Evolutionary conservation across 345 rosid genomes (phyloP).

Genomic region (Cardamine occulta): DNA sequence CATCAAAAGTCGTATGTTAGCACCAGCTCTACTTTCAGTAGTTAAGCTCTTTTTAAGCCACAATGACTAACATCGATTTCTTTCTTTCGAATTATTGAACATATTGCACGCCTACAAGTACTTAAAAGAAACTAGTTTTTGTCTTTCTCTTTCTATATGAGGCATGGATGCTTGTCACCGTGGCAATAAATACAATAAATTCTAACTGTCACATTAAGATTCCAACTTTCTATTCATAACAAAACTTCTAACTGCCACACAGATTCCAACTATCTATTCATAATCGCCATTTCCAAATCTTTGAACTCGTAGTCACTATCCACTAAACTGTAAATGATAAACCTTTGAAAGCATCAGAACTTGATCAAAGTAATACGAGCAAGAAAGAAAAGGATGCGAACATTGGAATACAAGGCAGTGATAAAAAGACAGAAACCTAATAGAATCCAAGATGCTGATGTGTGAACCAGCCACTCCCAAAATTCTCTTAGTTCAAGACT

Average conservation of each 20-base stretch:
- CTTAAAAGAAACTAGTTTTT: neutral
- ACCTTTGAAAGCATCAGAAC: neutral
- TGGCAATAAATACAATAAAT: neutral
- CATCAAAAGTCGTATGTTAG: constrained; percentile 37
- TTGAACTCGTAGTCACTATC: neutral
- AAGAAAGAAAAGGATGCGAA: neutral
- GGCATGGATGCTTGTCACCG: neutral
- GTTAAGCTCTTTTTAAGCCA: constrained; percentile 16
- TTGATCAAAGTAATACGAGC: neutral
- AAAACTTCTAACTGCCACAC: neutral
- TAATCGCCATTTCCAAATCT: neutral
- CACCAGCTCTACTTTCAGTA: constrained; percentile 23
- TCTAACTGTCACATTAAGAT: constrained; percentile 1
- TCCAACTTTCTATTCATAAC: neutral
- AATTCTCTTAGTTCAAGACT: neutral
- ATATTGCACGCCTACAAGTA: neutral
- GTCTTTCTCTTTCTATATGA: neutral
- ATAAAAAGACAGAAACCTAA: constrained; percentile 4
- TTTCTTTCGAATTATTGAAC: neutral
- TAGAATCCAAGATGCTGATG: constrained; percentile 1
- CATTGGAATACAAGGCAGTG: neutral
- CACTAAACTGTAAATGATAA: constrained; percentile 9
- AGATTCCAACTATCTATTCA: neutral
- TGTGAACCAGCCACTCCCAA: neutral
- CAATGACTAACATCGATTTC: neutral